Conservation (phyloP, 371 early-diverging fungal species). For the Capniomyces stellatus region DNA sequence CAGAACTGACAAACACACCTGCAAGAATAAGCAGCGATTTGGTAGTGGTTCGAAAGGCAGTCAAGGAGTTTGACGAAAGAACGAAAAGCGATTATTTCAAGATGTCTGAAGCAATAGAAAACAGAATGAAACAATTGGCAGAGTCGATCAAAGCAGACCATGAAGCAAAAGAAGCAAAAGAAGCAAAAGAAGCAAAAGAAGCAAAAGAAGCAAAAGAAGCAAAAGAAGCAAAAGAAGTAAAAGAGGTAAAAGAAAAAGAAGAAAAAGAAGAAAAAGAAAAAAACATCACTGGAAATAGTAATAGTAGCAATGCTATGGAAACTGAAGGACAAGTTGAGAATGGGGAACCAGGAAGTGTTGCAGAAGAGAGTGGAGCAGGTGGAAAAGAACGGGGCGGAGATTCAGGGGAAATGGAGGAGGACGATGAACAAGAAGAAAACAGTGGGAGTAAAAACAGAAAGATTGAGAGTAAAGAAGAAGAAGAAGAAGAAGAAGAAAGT, state of each 20-base stretch:
- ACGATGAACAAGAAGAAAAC: too few relatives aligned
- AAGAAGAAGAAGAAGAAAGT: too few relatives aligned
- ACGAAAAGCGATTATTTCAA: slow-evolving; percentile 24
- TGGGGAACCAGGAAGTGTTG: neutral
- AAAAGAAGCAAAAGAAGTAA: too few relatives aligned
- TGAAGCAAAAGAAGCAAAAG: slow-evolving; percentile 10
- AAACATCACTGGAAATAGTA: neutral
- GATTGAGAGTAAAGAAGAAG: too few relatives aligned
- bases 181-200: neutral
- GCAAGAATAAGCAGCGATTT: slow-evolving; percentile 53
- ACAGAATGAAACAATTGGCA: slow-evolving; percentile 13
- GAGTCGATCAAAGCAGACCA: slow-evolving; percentile 19
- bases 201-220: slow-evolving; percentile 6
- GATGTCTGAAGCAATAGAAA: slow-evolving; percentile 8
- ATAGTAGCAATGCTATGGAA: neutral
- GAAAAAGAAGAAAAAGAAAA: slow-evolving; percentile 9
- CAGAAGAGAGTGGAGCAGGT: neutral
- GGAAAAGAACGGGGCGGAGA: neutral
- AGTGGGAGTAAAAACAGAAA: too few relatives aligned
- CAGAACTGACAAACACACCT: slow-evolving; percentile 36
- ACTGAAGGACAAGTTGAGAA: neutral
- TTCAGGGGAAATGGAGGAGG: neutral
- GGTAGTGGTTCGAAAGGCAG: slow-evolving; percentile 33
- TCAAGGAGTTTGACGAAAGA: slow-evolving; percentile 40
- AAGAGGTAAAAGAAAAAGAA: slow-evolving; percentile 6